These are phyloP conservation scores for Arthroderma sp. DNA, from an alignment of 2,329 filamentous ascomycete species.

Conservation along the genomic window DNA sequence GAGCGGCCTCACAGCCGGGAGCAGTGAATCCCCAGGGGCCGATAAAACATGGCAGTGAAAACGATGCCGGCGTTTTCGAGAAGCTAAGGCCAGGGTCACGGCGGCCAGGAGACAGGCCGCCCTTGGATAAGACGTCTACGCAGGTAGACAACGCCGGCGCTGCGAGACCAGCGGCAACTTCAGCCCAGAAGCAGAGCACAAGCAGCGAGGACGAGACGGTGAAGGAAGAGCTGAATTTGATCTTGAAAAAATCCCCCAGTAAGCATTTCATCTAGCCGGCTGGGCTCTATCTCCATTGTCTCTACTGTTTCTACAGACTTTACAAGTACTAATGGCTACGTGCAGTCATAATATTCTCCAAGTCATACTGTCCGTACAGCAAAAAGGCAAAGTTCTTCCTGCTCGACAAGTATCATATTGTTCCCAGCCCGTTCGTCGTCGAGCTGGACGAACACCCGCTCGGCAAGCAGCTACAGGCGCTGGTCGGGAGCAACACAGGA, in stretches of 20 bases:
- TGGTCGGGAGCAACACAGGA: slow-evolving; percentile 61
- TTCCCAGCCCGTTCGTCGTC: slow-evolving; percentile 71
- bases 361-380: slow-evolving; percentile 81
- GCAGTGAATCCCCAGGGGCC: not conserved
- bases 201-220: slow-evolving; percentile 32
- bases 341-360: slow-evolving; percentile 87
- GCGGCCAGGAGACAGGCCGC: slow-evolving; percentile 56
- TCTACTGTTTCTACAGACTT: not conserved
- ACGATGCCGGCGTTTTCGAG: slow-evolving; percentile 48
- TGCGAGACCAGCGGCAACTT: slow-evolving; percentile 30
- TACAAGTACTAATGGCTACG: not conserved
- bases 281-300: too few species aligned
- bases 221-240: slow-evolving; percentile 59
- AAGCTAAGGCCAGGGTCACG: slow-evolving; percentile 59
- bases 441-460: slow-evolving; percentile 77
- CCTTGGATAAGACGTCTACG: slow-evolving; percentile 47
- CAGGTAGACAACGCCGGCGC: slow-evolving; percentile 39
- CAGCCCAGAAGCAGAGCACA: slow-evolving; percentile 39
- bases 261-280: slow-evolving; percentile 23
- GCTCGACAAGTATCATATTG: slow-evolving; percentile 71
- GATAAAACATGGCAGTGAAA: slow-evolving; percentile 35
- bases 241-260: slow-evolving; percentile 78
- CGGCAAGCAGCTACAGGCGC: slow-evolving; percentile 59
- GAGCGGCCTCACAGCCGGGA: slow-evolving; percentile 46
- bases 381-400: slow-evolving; percentile 75